Conservation (phyloP, 306 rosid genomes). For the Lathyrus sativus region DNA sequence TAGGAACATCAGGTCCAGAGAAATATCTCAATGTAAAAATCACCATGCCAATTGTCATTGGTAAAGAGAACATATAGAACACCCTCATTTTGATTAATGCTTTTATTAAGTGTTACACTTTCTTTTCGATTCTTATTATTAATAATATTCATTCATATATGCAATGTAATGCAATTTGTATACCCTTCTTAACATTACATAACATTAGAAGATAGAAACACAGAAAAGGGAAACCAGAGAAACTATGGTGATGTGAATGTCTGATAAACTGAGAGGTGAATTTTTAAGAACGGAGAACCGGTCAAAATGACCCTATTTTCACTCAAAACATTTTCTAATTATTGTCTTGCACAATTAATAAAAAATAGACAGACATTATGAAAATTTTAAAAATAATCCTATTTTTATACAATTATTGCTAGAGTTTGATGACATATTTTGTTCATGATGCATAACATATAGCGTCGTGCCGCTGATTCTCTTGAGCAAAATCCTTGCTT, state of each 20-base stretch:
- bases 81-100: slow-evolving; percentile 67
- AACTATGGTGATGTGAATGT: slow-evolving; percentile 9
- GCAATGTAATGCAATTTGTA: slow-evolving; percentile 14
- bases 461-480: slow-evolving; percentile 19
- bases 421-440: neutral
- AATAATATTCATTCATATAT: no score
- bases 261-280: slow-evolving; percentile 31
- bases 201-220: slow-evolving; percentile 6
- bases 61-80: slow-evolving; percentile 88
- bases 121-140: neutral
- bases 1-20: slow-evolving; percentile 89
- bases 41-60: slow-evolving; percentile 87
- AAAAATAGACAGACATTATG: no score
- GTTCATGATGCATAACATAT: neutral
- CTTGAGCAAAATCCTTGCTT: slow-evolving; percentile 3
- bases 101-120: slow-evolving; percentile 16
- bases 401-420: no score
- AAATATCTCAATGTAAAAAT: slow-evolving; percentile 76
- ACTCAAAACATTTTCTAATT: slow-evolving; percentile 1
- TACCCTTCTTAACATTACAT: slow-evolving; percentile 22
- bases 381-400: neutral
- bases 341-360: neutral
- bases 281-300: slow-evolving; percentile 43
- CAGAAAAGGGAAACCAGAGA: slow-evolving; percentile 32
- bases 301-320: slow-evolving; percentile 48